These are phyloP conservation scores for Karstenula rhodostoma DNA, from an alignment of 2,329 filamentous ascomycete genomes.

Conservation along the genomic window DNA sequence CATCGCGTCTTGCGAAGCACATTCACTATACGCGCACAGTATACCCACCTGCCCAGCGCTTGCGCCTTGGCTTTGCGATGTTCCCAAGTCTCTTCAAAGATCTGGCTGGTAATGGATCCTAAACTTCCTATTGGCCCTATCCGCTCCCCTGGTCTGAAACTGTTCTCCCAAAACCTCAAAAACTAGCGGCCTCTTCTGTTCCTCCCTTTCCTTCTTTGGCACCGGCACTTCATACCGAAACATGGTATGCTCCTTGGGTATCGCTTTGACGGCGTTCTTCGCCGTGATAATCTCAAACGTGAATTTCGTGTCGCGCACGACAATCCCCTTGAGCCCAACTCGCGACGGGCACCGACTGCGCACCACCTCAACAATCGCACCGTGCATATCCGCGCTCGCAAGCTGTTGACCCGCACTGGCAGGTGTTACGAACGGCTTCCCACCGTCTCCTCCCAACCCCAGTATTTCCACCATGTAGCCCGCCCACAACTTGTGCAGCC, in stretches of 20 bases:
- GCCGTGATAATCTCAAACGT: conserved; percentile 84
- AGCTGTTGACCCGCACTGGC: conserved; percentile 74
- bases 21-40: too few relatives aligned
- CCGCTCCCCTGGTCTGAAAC: conserved; percentile 81
- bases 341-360: conserved; percentile 80
- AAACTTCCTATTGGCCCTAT: conserved; percentile 90
- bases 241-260: conserved; percentile 90
- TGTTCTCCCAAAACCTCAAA: conserved; percentile 91
- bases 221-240: conserved; percentile 78
- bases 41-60: not conserved
- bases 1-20: too few relatives aligned
- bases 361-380: conserved; percentile 82
- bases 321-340: conserved; percentile 85
- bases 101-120: conserved; percentile 82
- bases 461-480: conserved; percentile 86
- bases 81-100: conserved; percentile 57
- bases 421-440: conserved; percentile 61
- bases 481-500: conserved; percentile 80
- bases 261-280: conserved; percentile 73
- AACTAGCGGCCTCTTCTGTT: conserved; percentile 61
- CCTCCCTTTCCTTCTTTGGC: conserved; percentile 30
- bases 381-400: conserved; percentile 88
- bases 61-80: not conserved
- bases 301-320: conserved; percentile 87
- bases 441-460: conserved; percentile 58